Evolutionary conservation across 75 land plant species (phyloP).

Genomic region (Cupressus sempervirens): DNA sequence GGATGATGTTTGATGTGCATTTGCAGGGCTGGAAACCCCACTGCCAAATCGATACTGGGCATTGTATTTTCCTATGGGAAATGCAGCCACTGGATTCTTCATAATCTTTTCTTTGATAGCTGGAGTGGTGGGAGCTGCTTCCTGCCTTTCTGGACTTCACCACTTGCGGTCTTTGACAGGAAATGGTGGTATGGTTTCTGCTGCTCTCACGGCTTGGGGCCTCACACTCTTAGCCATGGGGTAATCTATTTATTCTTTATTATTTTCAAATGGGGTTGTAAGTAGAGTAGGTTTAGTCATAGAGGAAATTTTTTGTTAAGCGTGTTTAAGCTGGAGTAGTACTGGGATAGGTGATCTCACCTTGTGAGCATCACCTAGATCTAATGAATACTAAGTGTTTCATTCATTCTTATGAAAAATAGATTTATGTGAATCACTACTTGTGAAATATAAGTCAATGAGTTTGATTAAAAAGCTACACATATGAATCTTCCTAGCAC

Average conservation of each 20-base stretch:
- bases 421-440: too few relatives aligned
- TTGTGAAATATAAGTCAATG: too few relatives aligned
- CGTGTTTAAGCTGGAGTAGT: too few relatives aligned
- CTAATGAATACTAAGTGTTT: too few relatives aligned
- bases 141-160: constrained; percentile 48
- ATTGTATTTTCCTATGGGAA: constrained; percentile 60
- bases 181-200: constrained; percentile 50
- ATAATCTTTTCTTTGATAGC: constrained; percentile 67
- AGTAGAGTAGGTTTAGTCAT: too few relatives aligned
- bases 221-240: constrained; percentile 83
- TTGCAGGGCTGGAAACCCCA: constrained; percentile 30
- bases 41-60: constrained; percentile 59
- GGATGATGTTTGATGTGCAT: neutral
- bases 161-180: constrained; percentile 48
- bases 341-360: too few relatives aligned
- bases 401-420: too few relatives aligned
- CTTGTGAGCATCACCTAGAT: too few relatives aligned
- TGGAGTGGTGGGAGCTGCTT: constrained; percentile 67
- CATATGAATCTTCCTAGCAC: too few relatives aligned
- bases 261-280: too few relatives aligned
- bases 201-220: constrained; percentile 66
- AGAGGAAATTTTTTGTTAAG: too few relatives aligned
- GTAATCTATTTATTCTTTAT: constrained; percentile 18
- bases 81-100: constrained; percentile 65
- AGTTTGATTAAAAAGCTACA: too few relatives aligned